Evolutionary conservation across 2,329 filamentous ascomycete genomes (phyloP).

Genomic region (Colletotrichum paranaense): DNA sequence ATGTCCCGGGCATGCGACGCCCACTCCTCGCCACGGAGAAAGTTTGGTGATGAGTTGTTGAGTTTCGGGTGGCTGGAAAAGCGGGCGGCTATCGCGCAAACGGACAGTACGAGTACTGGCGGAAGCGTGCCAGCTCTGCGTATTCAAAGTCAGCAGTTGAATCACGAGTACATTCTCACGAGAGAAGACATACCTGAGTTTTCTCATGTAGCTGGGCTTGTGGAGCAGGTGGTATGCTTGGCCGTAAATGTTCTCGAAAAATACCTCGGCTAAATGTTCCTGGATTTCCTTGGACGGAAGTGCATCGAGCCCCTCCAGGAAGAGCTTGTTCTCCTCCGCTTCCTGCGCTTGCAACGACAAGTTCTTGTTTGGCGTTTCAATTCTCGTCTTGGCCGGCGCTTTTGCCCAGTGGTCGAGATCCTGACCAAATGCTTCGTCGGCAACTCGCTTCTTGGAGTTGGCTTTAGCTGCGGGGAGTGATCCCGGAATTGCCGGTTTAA

Average conservation of each 20-base stretch:
- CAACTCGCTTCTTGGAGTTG: constrained; percentile 80
- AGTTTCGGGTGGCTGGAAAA: constrained; percentile 92
- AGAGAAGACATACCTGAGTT: constrained; percentile 70
- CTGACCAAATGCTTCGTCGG: constrained; percentile 87
- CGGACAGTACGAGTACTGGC: constrained; percentile 90
- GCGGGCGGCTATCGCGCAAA: constrained; percentile 94
- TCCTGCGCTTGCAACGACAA: constrained; percentile 70
- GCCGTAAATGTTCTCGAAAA: constrained; percentile 95
- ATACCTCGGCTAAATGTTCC: constrained; percentile 92
- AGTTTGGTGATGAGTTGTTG: constrained; percentile 76
- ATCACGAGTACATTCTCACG: no score
- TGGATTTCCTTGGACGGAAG: constrained; percentile 89
- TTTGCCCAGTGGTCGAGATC: constrained; percentile 87
- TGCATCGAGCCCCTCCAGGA: constrained; percentile 84
- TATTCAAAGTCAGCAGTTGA: constrained; percentile 39
- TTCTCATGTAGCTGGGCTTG: constrained; percentile 97
- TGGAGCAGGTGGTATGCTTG: constrained; percentile 95
- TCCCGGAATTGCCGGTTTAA: constrained; percentile 80
- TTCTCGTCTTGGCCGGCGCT: constrained; percentile 61
- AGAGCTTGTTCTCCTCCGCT: constrained; percentile 79
- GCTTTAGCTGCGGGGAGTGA: constrained; percentile 62
- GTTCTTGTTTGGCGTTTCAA: constrained; percentile 60
- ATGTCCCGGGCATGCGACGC: constrained; percentile 89
- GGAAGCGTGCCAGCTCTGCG: constrained; percentile 80
- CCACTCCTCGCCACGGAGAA: constrained; percentile 92